Evolutionary conservation across 139 green algal species (phyloP).

Genomic region (Coccomyxa sp.): DNA sequence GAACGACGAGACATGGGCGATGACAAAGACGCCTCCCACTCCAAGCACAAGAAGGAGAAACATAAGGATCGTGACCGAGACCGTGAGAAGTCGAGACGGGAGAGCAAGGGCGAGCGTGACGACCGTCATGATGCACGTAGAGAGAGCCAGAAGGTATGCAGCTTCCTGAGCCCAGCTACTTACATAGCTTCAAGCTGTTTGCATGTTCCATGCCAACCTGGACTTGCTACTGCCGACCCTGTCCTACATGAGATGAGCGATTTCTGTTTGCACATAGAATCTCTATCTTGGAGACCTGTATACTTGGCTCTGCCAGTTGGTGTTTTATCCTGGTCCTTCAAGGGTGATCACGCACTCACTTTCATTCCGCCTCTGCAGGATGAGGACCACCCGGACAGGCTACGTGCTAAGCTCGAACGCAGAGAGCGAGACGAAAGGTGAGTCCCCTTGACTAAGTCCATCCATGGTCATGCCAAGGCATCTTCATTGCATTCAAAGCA

Average conservation of each 20-base stretch:
- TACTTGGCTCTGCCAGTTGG: not conserved
- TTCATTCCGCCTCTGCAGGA: not conserved
- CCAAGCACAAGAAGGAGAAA: constrained; percentile 21
- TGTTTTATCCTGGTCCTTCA: not conserved
- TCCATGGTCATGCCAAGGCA: not conserved
- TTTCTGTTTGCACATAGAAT: too few species aligned
- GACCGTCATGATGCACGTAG: not conserved
- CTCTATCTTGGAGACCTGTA: too few species aligned
- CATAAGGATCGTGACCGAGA: constrained; percentile 17
- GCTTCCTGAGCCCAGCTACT: not conserved
- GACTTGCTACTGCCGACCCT: not conserved
- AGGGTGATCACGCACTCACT: not conserved
- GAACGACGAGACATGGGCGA: not conserved
- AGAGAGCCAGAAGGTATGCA: not conserved
- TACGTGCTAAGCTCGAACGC: not conserved
- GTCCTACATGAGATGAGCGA: not conserved
- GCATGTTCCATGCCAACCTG: not conserved
- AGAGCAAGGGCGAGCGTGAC: not conserved
- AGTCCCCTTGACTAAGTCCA: too few species aligned
- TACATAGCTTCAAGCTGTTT: not conserved
- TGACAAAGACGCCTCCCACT: not conserved
- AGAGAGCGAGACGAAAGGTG: not conserved
- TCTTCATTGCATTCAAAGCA: not conserved
- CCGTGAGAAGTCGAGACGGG: constrained; percentile 2
- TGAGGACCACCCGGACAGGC: not conserved